Evolutionary conservation across 2,329 filamentous ascomycete species (phyloP).

Genomic region (Calonectria hongkongensis): DNA sequence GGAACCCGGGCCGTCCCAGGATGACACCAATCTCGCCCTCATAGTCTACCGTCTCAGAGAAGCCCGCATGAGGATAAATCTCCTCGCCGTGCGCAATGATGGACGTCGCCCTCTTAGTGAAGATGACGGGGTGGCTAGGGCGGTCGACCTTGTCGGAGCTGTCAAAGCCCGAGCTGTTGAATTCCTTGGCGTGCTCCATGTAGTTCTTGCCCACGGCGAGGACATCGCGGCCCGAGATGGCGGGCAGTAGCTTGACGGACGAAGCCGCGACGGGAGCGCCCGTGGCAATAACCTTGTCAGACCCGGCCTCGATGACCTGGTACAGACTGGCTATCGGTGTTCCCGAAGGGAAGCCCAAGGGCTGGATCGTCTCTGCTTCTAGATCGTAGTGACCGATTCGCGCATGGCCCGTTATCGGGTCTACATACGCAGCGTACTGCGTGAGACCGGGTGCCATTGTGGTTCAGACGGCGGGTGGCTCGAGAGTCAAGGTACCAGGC

Average conservation of each 20-base stretch:
- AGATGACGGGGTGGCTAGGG: conserved; percentile 73
- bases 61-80: conserved; percentile 66
- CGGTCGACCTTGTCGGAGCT: conserved; percentile 71
- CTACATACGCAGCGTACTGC: conserved; percentile 44
- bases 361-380: conserved; percentile 57
- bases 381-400: conserved; percentile 44
- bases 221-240: conserved; percentile 70
- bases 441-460: conserved; percentile 2
- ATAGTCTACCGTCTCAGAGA: conserved; percentile 71
- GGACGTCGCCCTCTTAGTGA: conserved; percentile 72
- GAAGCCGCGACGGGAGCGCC: conserved; percentile 51
- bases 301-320: conserved; percentile 70
- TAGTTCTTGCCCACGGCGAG: conserved; percentile 76
- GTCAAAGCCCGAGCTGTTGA: conserved; percentile 73
- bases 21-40: conserved; percentile 75
- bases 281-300: conserved; percentile 60
- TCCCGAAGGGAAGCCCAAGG: conserved; percentile 67
- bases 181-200: conserved; percentile 73
- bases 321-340: conserved; percentile 68
- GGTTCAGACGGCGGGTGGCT: neutral
- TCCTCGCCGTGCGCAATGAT: conserved; percentile 69
- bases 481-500: neutral
- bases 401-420: conserved; percentile 33
- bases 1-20: conserved; percentile 69
- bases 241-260: conserved; percentile 65